Evolutionary conservation across 805 yeast species (phyloP), one percentile per base, ranked within the genome.

Genomic region (Pichia cephalocereana): DNA sequence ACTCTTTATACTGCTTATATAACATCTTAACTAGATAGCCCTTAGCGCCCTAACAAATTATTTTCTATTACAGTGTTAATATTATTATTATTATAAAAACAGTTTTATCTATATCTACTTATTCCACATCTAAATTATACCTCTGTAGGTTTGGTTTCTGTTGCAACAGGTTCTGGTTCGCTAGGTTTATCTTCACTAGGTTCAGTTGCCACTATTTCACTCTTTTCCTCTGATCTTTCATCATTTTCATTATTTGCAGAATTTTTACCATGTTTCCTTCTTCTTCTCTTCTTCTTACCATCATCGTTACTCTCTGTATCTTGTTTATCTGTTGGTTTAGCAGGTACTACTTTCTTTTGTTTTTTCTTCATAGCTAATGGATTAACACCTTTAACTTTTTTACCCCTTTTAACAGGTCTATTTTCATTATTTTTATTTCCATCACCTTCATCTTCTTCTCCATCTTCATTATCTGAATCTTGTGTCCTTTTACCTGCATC

Each of bases 301-400:
- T 7, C 28, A 11, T 36, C 45, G 2, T 34, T 34, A 14, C 12
- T 28, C 18, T 19, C 39, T 6, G 14, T 32, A 12, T 18, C 7
- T 6, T 31, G 14, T 34, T 18, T 12, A 7, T 17, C 7, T 8
- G 28, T 9, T 8, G 28, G 38, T 44, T 10, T 10, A 30, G 6
- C 14, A 8, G 32, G 32, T 30, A 15, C 12, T 36, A 42, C 19
- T 38, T 51, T 51, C 37, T 48, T 59, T 64, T 76, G 77, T 69
- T 81, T 83, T 72, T 83, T 88, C 69, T 87, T 89, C 46, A 88
- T 70, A 68, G 97, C 89, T 57, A 91, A 69, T 1, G 98, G 97
- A 62, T 91, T 91, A 8, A 96, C 96, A 31, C 76, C 90, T 56
- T 80, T 84, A 11, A 88, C 82, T 62, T 76, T 72, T 45, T 49